Conservation (phyloP, 805 yeast species). For the Monosporozyma siamensis region DNA sequence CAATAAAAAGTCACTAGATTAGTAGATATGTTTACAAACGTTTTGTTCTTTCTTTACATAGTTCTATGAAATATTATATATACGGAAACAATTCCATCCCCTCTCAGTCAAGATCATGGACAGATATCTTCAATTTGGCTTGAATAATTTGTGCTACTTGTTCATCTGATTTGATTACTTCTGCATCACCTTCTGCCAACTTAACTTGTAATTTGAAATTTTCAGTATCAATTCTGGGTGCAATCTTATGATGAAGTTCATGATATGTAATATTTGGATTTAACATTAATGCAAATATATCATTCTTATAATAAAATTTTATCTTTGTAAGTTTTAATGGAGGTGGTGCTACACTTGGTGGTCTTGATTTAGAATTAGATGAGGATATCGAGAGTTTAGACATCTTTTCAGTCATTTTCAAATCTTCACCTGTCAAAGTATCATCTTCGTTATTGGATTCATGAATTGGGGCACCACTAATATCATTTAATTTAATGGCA, state of each 20-base stretch:
- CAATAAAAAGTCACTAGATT: no score
- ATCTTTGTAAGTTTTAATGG: conserved; percentile 39
- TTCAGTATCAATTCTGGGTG: conserved; percentile 38
- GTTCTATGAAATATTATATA: neutral
- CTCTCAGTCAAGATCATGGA: conserved; percentile 25
- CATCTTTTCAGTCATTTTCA: conserved; percentile 22
- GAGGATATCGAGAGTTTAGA: conserved; percentile 18
- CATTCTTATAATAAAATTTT: conserved; percentile 71
- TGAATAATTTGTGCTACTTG: conserved; percentile 30
- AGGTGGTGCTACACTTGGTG: conserved; percentile 23
- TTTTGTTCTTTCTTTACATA: neutral
- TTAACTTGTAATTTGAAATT: conserved; percentile 31
- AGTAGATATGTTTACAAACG: neutral
- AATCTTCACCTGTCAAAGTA: conserved; percentile 28
- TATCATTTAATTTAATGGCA: neutral
- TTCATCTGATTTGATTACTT: conserved; percentile 28
- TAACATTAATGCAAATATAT: conserved; percentile 62
- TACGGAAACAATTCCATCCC: no score
- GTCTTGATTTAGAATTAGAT: conserved; percentile 20
- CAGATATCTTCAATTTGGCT: conserved; percentile 31
- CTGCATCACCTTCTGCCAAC: conserved; percentile 25
- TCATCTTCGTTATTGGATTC: conserved; percentile 13
- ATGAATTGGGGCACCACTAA: neutral
- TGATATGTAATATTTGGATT: conserved; percentile 39
- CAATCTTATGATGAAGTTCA: conserved; percentile 44